A percentile compares a stretch with the other conserved stretches of the same genome.
phyloP scores from a whole-genome alignment of 345 rosid species.

The Brassica incana region DNA sequence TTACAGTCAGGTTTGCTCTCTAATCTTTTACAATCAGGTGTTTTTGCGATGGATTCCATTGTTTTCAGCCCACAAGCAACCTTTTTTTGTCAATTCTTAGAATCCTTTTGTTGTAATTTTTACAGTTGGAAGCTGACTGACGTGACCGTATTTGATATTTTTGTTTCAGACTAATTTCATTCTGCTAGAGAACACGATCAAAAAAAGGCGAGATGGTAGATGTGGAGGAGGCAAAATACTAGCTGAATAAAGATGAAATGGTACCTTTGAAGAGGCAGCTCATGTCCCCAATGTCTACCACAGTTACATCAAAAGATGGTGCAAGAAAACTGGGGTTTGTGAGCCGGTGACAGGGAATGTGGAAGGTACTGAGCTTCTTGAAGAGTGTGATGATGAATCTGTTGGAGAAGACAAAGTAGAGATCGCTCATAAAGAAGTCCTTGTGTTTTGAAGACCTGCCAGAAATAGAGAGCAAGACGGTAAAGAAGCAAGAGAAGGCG shows the following conservation, averaged over 20 bases:
- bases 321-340: not conserved
- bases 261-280: not conserved
- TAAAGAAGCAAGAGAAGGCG: not conserved
- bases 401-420: not conserved
- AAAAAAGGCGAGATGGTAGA: not conserved
- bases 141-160: not conserved
- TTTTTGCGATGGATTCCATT: not conserved
- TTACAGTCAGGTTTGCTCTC: conserved; percentile 72
- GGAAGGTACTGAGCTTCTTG: not conserved
- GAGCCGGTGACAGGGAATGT: not conserved
- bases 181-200: not conserved
- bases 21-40: not conserved
- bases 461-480: not conserved
- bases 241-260: not conserved
- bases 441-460: not conserved
- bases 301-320: not conserved
- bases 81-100: not conserved
- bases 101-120: not conserved
- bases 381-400: not conserved
- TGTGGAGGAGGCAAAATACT: not conserved
- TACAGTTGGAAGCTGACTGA: conserved; percentile 5
- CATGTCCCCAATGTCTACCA: not conserved
- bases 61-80: not conserved
- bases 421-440: not conserved
- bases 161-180: not conserved